phyloP scores from a whole-genome alignment of 768 basidiomycete genomes.

The Russula virescens region DNA sequence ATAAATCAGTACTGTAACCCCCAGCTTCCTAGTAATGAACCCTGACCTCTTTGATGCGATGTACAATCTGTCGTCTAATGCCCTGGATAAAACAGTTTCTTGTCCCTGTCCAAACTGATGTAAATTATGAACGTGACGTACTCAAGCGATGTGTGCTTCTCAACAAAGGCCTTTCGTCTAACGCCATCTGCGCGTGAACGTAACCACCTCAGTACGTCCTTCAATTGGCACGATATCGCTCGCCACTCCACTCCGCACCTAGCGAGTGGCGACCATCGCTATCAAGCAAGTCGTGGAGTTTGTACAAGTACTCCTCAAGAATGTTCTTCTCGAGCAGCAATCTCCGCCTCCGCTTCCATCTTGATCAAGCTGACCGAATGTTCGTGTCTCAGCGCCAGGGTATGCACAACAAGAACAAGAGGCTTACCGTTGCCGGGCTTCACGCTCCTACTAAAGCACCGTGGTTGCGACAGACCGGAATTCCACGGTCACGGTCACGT shows the following conservation, averaged over 20 bases:
- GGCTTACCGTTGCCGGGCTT: constrained; percentile 62
- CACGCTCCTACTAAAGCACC: constrained; percentile 69
- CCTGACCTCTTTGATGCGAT: constrained; percentile 90
- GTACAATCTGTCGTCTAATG: constrained; percentile 75
- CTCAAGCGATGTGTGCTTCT: constrained; percentile 80
- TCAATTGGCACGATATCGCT: constrained; percentile 57
- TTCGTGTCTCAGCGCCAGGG: background rate
- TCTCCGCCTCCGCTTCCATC: constrained; percentile 65
- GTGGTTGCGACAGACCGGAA: constrained; percentile 70
- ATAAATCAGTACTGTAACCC: no score
- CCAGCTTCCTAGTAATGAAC: no score
- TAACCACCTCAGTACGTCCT: constrained; percentile 76
- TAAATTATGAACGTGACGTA: constrained; percentile 38
- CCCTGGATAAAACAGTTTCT: constrained; percentile 37
- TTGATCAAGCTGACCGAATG: constrained; percentile 56
- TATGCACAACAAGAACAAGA: background rate
- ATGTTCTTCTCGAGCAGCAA: constrained; percentile 82
- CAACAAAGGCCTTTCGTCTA: constrained; percentile 66
- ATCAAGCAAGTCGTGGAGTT: constrained; percentile 73
- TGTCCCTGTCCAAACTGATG: background rate
- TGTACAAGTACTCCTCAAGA: constrained; percentile 92
- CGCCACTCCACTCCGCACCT: constrained; percentile 59
- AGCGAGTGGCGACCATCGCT: constrained; percentile 71
- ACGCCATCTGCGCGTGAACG: constrained; percentile 79
- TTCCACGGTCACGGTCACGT: constrained; percentile 51